These are phyloP conservation scores for Diaporthe caulivora DNA, from an alignment of 2,329 filamentous ascomycete species.

Conservation along the genomic window DNA sequence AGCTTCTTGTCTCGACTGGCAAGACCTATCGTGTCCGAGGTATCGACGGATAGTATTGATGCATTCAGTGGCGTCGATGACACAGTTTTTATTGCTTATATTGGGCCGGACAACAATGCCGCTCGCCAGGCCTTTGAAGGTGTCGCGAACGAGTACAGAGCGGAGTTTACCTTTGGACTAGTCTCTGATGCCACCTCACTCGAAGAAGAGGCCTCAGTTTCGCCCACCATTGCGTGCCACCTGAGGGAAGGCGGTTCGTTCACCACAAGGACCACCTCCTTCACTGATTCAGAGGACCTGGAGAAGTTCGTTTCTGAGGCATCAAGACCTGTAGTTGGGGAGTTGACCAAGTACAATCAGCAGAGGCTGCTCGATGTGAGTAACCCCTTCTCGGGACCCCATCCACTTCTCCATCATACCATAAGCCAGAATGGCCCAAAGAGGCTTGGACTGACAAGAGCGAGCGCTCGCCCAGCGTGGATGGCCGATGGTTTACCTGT, in stretches of 20 bases:
- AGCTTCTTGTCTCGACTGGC: slow-evolving; percentile 45
- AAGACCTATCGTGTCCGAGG: slow-evolving; percentile 45
- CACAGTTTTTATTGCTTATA: slow-evolving; percentile 49
- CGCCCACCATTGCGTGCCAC: slow-evolving; percentile 47
- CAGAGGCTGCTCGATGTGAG: slow-evolving; percentile 51
- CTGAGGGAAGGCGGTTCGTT: slow-evolving; percentile 47
- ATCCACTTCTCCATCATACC: neutral
- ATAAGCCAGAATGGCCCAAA: neutral
- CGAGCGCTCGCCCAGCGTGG: slow-evolving; percentile 45
- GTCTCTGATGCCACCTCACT: slow-evolving; percentile 39
- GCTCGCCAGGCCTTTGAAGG: slow-evolving; percentile 43
- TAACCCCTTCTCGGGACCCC: neutral
- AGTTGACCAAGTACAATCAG: slow-evolving; percentile 49
- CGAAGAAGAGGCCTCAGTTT: slow-evolving; percentile 39
- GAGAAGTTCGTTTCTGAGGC: slow-evolving; percentile 46
- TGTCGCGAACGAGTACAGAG: slow-evolving; percentile 45
- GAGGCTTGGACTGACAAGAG: neutral
- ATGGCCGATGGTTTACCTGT: slow-evolving; percentile 54
- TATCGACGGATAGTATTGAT: slow-evolving; percentile 41
- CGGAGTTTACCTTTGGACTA: slow-evolving; percentile 52
- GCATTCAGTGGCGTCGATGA: slow-evolving; percentile 49
- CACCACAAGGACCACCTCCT: slow-evolving; percentile 39
- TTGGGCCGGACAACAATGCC: slow-evolving; percentile 42
- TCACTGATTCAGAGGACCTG: slow-evolving; percentile 42
- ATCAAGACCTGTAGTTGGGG: slow-evolving; percentile 48